Conservation (phyloP, 106 monocot species). For the Dioscorea alata region DNA sequence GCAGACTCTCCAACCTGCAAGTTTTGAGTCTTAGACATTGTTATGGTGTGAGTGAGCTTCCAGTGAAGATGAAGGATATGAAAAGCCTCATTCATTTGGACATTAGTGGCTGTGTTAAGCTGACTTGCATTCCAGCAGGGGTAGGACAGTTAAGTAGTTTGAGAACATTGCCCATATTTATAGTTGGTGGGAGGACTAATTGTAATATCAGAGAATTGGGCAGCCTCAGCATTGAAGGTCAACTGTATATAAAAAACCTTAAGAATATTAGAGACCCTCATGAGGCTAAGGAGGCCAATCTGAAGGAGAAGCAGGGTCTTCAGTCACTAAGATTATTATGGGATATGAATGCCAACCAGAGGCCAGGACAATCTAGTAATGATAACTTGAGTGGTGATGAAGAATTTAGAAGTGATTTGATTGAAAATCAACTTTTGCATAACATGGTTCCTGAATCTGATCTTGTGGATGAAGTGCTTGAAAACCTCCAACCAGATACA, state of each 20-base stretch:
- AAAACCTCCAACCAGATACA: constrained; percentile 14
- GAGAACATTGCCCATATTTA: constrained; percentile 10
- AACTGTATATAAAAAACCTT: not conserved
- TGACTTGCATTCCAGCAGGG: constrained; percentile 19
- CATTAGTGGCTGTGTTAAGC: not conserved
- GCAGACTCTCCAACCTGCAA: constrained; percentile 6
- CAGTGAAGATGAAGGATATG: constrained; percentile 9
- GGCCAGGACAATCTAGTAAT: too few relatives aligned
- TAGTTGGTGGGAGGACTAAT: not conserved
- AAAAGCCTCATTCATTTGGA: constrained; percentile 10
- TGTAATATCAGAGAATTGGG: constrained; percentile 14
- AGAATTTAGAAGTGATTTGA: too few relatives aligned
- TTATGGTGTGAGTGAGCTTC: not conserved
- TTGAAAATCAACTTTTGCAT: too few relatives aligned
- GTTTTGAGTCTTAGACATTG: not conserved
- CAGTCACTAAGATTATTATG: not conserved
- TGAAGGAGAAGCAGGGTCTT: constrained; percentile 9
- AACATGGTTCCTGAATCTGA: too few relatives aligned
- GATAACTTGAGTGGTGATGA: too few relatives aligned
- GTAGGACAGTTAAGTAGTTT: constrained; percentile 21
- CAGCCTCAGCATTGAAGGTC: constrained; percentile 1
- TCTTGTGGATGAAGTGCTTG: constrained; percentile 8
- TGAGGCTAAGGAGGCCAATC: constrained; percentile 5
- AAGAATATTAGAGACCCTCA: not conserved
- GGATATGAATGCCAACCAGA: not conserved